Evolutionary conservation across 805 yeast genomes (phyloP).

Genomic region (Blastobotrys robertii): DNA sequence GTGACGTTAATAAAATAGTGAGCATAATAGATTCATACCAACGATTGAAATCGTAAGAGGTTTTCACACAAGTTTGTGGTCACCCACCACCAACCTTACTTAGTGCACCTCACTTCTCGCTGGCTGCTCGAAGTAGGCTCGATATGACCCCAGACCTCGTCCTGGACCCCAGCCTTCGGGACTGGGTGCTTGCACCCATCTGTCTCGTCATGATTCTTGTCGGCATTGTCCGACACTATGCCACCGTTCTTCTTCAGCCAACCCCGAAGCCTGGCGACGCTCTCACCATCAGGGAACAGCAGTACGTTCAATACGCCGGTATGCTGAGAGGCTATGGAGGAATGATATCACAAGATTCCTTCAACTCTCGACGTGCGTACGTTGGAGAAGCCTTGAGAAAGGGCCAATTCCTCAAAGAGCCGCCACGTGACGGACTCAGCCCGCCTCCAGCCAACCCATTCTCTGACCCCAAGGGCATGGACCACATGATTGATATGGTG

Average conservation of each 20-base stretch:
- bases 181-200: constrained; percentile 89
- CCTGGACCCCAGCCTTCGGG: constrained; percentile 71
- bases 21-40: no score
- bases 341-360: constrained; percentile 44
- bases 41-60: no score
- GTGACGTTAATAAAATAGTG: neutral
- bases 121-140: neutral
- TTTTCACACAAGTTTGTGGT: no score
- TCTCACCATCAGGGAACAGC: constrained; percentile 49
- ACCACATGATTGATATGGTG: constrained; percentile 64
- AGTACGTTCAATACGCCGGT: constrained; percentile 50
- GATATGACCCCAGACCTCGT: constrained; percentile 36
- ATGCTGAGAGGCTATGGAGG: constrained; percentile 45
- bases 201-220: constrained; percentile 82
- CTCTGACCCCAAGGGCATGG: constrained; percentile 60
- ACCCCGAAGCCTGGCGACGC: constrained; percentile 44
- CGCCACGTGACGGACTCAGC: constrained; percentile 27
- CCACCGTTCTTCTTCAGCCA: constrained; percentile 52
- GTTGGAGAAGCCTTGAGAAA: constrained; percentile 40
- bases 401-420: constrained; percentile 48
- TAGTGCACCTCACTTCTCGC: neutral
- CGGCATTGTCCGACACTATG: constrained; percentile 65
- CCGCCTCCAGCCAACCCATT: constrained; percentile 49
- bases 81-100: no score
- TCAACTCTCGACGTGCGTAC: constrained; percentile 41